Conservation (phyloP, 2,329 filamentous ascomycete species). For the Ceratocystiopsis sp. region DNA sequence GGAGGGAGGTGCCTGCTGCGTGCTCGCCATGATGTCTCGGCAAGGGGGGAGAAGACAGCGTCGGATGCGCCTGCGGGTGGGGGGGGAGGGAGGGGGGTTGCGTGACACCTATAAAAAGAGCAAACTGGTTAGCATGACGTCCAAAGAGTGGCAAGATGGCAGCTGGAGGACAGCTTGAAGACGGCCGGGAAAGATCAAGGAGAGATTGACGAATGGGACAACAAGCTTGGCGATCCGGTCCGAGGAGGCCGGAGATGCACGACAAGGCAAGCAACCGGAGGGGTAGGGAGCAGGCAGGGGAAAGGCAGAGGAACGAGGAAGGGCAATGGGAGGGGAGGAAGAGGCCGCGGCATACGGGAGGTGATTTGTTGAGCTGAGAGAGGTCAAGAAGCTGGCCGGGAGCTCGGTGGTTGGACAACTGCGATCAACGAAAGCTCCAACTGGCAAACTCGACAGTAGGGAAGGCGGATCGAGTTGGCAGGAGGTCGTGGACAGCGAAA, state of each 20-base stretch:
- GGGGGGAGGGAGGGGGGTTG: too few species aligned
- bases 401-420: too few species aligned
- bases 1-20: constrained; percentile 39
- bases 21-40: constrained; percentile 20
- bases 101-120: too few species aligned
- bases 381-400: neutral
- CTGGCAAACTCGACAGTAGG: too few species aligned
- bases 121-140: too few species aligned
- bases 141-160: too few species aligned
- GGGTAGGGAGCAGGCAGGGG: neutral
- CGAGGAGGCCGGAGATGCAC: neutral
- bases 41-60: too few species aligned
- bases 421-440: too few species aligned
- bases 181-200: neutral
- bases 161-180: neutral
- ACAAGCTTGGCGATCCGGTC: too few species aligned
- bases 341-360: neutral
- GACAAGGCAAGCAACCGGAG: neutral
- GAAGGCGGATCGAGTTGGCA: too few species aligned
- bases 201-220: neutral
- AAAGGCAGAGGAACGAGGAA: neutral
- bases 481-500: too few species aligned
- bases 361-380: neutral
- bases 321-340: neutral
- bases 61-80: too few species aligned